These are phyloP conservation scores for Umbelopsis sp. DNA, from an alignment of 192 early-diverging fungal genomes.

Conservation along the genomic window DNA sequence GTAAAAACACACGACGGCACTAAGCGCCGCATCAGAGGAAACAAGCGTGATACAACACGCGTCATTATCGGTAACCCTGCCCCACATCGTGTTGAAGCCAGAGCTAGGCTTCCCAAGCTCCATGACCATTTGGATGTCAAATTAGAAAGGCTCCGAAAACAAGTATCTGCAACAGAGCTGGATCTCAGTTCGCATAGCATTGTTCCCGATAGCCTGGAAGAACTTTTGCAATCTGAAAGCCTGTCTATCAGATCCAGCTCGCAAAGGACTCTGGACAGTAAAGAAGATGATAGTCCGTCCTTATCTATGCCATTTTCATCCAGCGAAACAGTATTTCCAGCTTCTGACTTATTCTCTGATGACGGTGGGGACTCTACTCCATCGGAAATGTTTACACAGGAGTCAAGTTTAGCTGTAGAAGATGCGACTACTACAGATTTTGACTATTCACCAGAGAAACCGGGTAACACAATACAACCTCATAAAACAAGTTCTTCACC, in stretches of 20 bases:
- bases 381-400: no score
- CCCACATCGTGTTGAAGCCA: background rate
- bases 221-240: slow-evolving; percentile 14
- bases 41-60: background rate
- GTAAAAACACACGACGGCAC: background rate
- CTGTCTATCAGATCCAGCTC: background rate
- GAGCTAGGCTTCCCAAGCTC: background rate
- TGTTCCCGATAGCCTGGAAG: slow-evolving; percentile 2
- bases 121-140: slow-evolving; percentile 9
- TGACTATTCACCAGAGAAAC: no score
- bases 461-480: no score
- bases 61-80: slow-evolving; percentile 5
- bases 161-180: background rate
- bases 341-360: background rate
- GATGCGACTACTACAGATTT: no score
- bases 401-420: no score
- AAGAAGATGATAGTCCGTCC: background rate
- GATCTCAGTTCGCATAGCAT: slow-evolving; percentile 14
- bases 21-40: slow-evolving; percentile 3
- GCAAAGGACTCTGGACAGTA: background rate
- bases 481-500: no score
- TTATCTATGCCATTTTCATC: background rate
- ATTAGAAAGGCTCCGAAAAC: slow-evolving; percentile 9
- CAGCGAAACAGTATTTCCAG: background rate
- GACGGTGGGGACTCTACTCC: no score